Conservation (phyloP, 306 rosid species). For the Prinsepia uniflora region DNA sequence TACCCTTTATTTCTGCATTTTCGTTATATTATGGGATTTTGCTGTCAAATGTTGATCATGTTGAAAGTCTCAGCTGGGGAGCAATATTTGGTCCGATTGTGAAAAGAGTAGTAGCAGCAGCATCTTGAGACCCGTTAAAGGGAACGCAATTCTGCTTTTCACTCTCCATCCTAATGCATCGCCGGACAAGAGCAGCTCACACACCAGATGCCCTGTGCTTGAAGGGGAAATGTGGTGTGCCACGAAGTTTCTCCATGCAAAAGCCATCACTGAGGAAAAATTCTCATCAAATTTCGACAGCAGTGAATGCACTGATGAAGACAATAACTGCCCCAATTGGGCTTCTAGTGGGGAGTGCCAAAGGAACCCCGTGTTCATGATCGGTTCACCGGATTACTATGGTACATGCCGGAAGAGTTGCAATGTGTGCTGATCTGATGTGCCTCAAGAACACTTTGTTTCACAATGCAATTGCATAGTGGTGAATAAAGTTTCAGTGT, state of each 20-base stretch:
- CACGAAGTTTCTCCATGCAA: constrained; percentile 49
- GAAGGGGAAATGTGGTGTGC: constrained; percentile 76
- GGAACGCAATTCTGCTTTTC: constrained; percentile 78
- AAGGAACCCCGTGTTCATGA: constrained; percentile 74
- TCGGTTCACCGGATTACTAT: constrained; percentile 83
- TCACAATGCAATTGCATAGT: background rate
- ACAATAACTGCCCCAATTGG: constrained; percentile 57
- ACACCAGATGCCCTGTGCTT: constrained; percentile 66
- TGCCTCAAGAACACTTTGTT: background rate
- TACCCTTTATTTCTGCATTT: constrained; percentile 4
- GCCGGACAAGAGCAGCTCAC: constrained; percentile 57
- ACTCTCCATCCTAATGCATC: constrained; percentile 46
- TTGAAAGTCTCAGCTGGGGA: constrained; percentile 39
- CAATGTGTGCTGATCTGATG: constrained; percentile 49
- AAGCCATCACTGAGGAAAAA: constrained; percentile 29
- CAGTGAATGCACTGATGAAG: constrained; percentile 61
- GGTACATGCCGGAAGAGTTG: constrained; percentile 94
- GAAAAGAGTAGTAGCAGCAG: constrained; percentile 21
- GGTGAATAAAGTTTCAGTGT: constrained; percentile 2
- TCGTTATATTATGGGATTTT: background rate
- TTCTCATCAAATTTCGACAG: constrained; percentile 28
- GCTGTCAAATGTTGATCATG: constrained; percentile 8
- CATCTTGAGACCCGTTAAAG: constrained; percentile 58
- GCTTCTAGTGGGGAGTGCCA: constrained; percentile 78
- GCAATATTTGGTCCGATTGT: constrained; percentile 46